Evolutionary conservation across 2,329 filamentous ascomycete species (phyloP).

Genomic region (Sporothrix luriei): DNA sequence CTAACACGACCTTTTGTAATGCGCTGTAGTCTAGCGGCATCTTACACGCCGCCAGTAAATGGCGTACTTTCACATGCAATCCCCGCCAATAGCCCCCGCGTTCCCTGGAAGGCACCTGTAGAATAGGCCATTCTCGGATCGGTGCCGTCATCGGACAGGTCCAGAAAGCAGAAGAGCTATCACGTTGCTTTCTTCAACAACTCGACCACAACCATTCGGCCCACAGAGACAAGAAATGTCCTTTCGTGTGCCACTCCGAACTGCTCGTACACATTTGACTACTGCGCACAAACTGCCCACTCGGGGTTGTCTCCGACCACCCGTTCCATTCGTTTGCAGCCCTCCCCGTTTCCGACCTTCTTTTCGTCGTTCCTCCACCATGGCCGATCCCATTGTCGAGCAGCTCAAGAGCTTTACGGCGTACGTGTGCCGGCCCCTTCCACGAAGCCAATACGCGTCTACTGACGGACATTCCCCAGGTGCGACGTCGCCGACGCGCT

Average conservation of each 20-base stretch:
- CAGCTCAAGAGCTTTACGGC: conserved; percentile 44
- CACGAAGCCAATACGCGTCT: too few relatives aligned
- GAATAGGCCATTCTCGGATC: conserved; percentile 8
- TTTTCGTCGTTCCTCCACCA: conserved; percentile 15
- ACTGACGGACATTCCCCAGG: conserved; percentile 38
- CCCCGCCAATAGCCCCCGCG: not conserved
- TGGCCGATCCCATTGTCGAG: conserved; percentile 38
- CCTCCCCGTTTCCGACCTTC: too few relatives aligned
- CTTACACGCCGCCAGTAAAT: not conserved
- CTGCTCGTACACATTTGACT: not conserved
- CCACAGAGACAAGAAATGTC: not conserved
- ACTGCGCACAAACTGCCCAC: not conserved
- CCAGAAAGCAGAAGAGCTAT: not conserved
- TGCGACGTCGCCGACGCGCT: conserved; percentile 58
- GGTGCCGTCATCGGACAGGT: conserved; percentile 26
- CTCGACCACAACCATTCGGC: not conserved
- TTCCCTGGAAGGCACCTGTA: not conserved
- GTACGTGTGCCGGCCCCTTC: conserved; percentile 31
- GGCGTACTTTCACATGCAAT: conserved; percentile 17
- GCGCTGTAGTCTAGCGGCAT: not conserved
- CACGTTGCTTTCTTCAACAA: not conserved
- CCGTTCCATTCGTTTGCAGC: not conserved
- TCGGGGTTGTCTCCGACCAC: not conserved
- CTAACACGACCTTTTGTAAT: not conserved
- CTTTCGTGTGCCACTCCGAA: not conserved